Conservation (phyloP, 2,329 filamentous ascomycete genomes). For the Pyrenophora teres region DNA sequence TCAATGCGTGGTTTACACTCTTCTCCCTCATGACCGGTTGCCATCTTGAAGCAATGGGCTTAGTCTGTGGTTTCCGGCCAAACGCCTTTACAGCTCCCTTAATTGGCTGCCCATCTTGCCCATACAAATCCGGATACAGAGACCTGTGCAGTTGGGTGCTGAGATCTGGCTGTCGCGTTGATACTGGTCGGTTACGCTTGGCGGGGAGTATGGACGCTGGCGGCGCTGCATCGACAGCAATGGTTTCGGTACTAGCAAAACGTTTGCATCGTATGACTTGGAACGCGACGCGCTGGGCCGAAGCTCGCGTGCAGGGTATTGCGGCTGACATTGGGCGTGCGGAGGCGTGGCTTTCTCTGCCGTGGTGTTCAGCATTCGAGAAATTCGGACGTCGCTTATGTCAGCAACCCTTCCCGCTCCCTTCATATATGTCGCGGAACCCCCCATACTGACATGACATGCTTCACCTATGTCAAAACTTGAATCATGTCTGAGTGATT, state of each 20-base stretch:
- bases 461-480: not conserved
- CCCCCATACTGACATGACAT: not conserved
- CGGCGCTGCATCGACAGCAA: conserved; percentile 11
- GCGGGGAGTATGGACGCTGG: conserved; percentile 4
- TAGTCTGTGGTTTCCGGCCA: conserved; percentile 6
- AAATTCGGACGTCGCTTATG: conserved; percentile 33
- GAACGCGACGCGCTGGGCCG: conserved; percentile 27
- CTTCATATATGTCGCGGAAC: not conserved
- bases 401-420: conserved; percentile 21
- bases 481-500: not conserved
- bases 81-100: not conserved
- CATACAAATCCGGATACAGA: conserved; percentile 18
- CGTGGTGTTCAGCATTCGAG: conserved; percentile 13
- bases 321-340: conserved; percentile 60
- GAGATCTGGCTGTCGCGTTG: conserved; percentile 12
- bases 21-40: conserved; percentile 15
- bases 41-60: conserved; percentile 19
- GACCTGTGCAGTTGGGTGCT: conserved; percentile 28
- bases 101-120: conserved; percentile 3
- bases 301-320: conserved; percentile 63
- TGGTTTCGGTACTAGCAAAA: conserved; percentile 27
- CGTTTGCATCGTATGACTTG: conserved; percentile 23
- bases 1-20: conserved; percentile 17
- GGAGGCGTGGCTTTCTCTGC: conserved; percentile 14
- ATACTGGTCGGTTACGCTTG: conserved; percentile 10